Conservation (phyloP, 495 filamentous ascomycete species). For the Hypomontagnella monticulosa region DNA sequence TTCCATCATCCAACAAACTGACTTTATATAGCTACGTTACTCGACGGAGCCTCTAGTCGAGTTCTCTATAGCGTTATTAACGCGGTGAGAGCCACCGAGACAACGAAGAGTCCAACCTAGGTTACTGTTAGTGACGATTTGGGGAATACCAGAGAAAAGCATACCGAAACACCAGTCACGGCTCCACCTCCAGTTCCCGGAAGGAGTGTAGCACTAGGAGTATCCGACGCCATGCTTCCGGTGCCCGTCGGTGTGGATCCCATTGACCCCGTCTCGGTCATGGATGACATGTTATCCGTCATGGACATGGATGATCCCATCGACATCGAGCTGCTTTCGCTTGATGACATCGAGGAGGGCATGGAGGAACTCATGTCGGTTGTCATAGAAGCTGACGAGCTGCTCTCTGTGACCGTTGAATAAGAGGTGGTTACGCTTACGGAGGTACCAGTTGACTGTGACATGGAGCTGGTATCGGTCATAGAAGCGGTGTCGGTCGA, state of each 20-base stretch:
- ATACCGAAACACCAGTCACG: constrained; percentile 35
- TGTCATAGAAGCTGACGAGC: neutral
- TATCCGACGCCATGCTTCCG: constrained; percentile 23
- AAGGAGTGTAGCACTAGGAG: constrained; percentile 19
- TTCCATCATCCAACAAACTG: neutral
- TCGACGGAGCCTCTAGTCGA: neutral
- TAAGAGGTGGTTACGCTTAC: constrained; percentile 2
- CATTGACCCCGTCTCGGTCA: constrained; percentile 14
- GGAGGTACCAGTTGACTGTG: neutral
- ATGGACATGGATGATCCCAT: constrained; percentile 20
- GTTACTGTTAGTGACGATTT: constrained; percentile 15
- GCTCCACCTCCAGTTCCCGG: constrained; percentile 14
- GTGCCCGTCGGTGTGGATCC: constrained; percentile 24
- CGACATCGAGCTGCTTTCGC: constrained; percentile 8
- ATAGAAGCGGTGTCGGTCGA: constrained; percentile 12
- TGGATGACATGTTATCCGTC: constrained; percentile 10
- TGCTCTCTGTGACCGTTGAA: constrained; percentile 4
- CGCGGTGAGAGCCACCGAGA: constrained; percentile 27
- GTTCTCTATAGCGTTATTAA: constrained; percentile 31
- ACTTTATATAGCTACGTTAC: neutral
- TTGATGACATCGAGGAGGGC: constrained; percentile 2
- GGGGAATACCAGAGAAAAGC: constrained; percentile 1
- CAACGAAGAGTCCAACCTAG: constrained; percentile 33
- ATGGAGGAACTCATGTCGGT: neutral
- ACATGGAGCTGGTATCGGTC: constrained; percentile 3